These are phyloP conservation scores for Cyanodermella asteris DNA, from an alignment of 2,329 filamentous ascomycete genomes.

Conservation along the genomic window DNA sequence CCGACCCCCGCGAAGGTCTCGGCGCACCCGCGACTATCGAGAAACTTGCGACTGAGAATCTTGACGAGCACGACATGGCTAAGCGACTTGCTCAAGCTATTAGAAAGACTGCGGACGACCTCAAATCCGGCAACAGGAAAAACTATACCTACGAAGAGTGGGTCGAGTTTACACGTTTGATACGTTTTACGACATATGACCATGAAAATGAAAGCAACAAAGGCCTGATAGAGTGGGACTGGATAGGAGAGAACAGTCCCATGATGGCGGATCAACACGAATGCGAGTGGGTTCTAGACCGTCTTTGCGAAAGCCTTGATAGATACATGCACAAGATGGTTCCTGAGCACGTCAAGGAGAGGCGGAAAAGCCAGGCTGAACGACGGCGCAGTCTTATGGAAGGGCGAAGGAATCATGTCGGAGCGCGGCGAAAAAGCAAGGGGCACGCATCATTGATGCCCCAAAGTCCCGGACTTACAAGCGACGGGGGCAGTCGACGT, in stretches of 20 bases:
- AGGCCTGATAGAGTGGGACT: conserved; percentile 45
- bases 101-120: conserved; percentile 39
- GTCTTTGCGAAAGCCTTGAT: conserved; percentile 41
- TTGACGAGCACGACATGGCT: conserved; percentile 35
- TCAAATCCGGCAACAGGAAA: conserved; percentile 33
- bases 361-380: conserved; percentile 4
- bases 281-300: conserved; percentile 44
- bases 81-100: conserved; percentile 48
- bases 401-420: no score
- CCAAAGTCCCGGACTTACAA: no score
- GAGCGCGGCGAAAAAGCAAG: no score
- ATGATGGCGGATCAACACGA: conserved; percentile 41
- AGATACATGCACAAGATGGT: conserved; percentile 20
- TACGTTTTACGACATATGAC: conserved; percentile 30
- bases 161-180: conserved; percentile 62
- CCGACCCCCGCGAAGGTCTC: conserved; percentile 13
- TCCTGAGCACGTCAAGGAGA: conserved; percentile 9
- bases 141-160: conserved; percentile 66
- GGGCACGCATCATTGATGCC: no score
- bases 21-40: conserved; percentile 16
- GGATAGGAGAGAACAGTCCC: conserved; percentile 47
- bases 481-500: no score
- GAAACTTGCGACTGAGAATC: conserved; percentile 22
- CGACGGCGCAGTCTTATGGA: no score
- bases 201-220: conserved; percentile 28